Percentiles rank a stretch among this genome's conserved stretches.
phyloP scores from a whole-genome alignment of 345 rosid genomes.

The Acer campestre region DNA sequence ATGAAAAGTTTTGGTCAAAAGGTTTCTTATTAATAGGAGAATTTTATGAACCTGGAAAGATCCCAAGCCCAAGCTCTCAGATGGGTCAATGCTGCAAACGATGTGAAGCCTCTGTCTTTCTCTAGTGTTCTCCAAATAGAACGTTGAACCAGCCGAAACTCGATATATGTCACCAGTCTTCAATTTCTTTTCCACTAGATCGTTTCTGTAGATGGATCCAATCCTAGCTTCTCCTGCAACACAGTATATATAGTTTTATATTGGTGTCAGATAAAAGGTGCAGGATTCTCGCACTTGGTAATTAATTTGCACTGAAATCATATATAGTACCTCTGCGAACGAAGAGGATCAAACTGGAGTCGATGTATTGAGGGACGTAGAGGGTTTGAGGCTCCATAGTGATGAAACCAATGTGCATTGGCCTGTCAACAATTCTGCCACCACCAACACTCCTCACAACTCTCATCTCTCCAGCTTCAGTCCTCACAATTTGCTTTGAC shows the following conservation, averaged over 20 bases:
- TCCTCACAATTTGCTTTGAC: conserved; percentile 56
- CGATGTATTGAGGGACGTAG: conserved; percentile 83
- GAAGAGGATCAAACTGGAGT: conserved; percentile 73
- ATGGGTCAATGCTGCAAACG: conserved; percentile 67
- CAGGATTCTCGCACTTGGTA: neutral
- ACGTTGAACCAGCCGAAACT: conserved; percentile 75
- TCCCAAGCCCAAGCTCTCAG: conserved; percentile 66
- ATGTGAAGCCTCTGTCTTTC: conserved; percentile 68
- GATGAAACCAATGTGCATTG: conserved; percentile 78
- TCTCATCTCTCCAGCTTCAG: conserved; percentile 81
- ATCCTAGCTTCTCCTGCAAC: conserved; percentile 78
- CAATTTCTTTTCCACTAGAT: conserved; percentile 54
- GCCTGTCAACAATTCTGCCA: conserved; percentile 50
- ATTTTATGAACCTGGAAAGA: conserved; percentile 55
- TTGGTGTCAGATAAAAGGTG: too few species aligned
- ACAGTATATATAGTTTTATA: neutral
- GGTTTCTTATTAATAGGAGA: neutral
- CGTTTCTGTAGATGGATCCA: conserved; percentile 59
- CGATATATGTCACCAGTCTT: conserved; percentile 64
- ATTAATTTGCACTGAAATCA: too few species aligned
- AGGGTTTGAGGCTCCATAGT: conserved; percentile 82
- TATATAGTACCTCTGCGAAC: conserved; percentile 49
- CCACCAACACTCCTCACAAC: conserved; percentile 49
- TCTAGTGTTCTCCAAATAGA: conserved; percentile 69
- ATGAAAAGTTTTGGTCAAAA: too few species aligned